Evolutionary conservation across 2,329 filamentous ascomycete genomes (phyloP).

Genomic region (Cladosporium sp.): DNA sequence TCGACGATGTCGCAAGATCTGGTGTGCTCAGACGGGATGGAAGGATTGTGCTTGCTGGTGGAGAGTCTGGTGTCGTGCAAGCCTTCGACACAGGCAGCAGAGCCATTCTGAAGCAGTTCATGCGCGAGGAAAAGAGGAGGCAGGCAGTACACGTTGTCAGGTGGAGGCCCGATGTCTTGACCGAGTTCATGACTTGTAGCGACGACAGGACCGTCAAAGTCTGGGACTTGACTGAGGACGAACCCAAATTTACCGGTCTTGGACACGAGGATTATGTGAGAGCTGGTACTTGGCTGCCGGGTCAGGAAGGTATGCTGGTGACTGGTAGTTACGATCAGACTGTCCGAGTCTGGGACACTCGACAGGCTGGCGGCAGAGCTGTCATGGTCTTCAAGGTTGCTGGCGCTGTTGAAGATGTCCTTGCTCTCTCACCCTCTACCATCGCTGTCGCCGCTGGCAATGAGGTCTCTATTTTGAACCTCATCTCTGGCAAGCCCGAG

Average conservation of each 20-base stretch:
- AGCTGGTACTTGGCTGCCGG: constrained; percentile 78
- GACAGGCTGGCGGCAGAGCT: constrained; percentile 57
- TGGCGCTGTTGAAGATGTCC: constrained; percentile 82
- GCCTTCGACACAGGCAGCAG: constrained; percentile 89
- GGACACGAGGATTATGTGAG: constrained; percentile 94
- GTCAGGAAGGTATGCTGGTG: constrained; percentile 68
- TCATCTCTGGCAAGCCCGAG: constrained; percentile 84
- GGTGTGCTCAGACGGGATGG: constrained; percentile 87
- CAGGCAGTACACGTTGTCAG: constrained; percentile 89
- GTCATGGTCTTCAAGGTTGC: constrained; percentile 95
- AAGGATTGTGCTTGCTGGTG: constrained; percentile 82
- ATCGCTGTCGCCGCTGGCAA: constrained; percentile 81
- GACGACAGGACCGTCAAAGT: constrained; percentile 90
- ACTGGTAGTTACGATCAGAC: constrained; percentile 94
- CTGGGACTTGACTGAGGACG: constrained; percentile 85
- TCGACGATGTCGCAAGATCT: constrained; percentile 79
- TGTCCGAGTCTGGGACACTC: constrained; percentile 88
- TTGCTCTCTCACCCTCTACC: constrained; percentile 81
- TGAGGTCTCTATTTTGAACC: constrained; percentile 83
- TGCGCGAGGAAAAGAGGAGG: constrained; percentile 57
- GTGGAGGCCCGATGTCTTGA: constrained; percentile 81
- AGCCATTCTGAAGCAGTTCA: constrained; percentile 93
- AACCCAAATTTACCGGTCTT: constrained; percentile 70
- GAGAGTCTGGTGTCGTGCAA: constrained; percentile 87
- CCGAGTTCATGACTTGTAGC: constrained; percentile 79